phyloP scores from a whole-genome alignment of 306 rosid genomes.

The Sechiopsis laciniata region DNA sequence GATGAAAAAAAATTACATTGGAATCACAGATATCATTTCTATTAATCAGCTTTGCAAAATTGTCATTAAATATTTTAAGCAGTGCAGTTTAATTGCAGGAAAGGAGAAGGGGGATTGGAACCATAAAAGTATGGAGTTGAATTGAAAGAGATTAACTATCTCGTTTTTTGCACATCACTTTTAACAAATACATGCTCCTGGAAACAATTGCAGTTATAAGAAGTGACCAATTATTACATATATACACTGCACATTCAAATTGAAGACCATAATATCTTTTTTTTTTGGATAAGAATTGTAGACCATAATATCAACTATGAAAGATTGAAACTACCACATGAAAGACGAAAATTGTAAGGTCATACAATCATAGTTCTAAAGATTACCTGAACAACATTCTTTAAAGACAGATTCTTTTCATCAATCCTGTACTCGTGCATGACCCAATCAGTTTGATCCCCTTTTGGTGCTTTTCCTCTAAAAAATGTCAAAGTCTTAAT shows the following conservation, averaged over 20 bases:
- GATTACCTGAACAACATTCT: conserved; percentile 48
- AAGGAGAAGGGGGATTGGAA: too few relatives aligned
- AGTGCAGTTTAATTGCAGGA: too few relatives aligned
- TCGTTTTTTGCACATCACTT: background rate
- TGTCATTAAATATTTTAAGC: background rate
- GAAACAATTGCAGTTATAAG: conserved; percentile 5
- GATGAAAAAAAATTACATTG: background rate
- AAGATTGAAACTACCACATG: background rate
- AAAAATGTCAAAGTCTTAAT: conserved; percentile 68
- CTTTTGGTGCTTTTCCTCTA: conserved; percentile 42
- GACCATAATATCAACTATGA: background rate
- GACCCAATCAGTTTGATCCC: conserved; percentile 77
- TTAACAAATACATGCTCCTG: background rate
- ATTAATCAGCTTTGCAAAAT: background rate
- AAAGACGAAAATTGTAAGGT: conserved; percentile 2
- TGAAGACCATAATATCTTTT: background rate
- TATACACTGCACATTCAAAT: background rate
- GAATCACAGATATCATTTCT: background rate
- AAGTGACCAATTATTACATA: background rate
- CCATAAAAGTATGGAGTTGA: too few relatives aligned
- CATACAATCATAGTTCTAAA: background rate
- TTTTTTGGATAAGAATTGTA: too few relatives aligned
- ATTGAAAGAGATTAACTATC: too few relatives aligned
- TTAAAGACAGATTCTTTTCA: conserved; percentile 30
- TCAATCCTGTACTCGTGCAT: conserved; percentile 74